A percentile compares a stretch with the other conserved stretches of the same genome.
Conservation (phyloP, 306 rosid species). For the Mimosa pudica region DNA sequence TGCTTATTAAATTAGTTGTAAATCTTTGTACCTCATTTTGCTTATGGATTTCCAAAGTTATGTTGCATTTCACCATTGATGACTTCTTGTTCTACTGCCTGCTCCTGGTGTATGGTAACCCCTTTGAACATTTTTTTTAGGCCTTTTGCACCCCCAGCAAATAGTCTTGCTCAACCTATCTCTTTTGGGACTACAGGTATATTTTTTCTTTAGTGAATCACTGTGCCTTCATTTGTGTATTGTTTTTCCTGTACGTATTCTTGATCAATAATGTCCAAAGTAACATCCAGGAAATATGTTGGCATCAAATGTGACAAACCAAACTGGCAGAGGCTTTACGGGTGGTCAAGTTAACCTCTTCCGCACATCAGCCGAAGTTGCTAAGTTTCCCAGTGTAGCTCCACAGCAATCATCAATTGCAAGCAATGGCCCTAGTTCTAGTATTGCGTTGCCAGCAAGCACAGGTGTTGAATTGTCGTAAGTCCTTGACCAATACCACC, state of each 20-base stretch:
- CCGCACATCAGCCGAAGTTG: conserved; percentile 39
- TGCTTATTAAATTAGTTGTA: neutral
- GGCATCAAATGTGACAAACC: conserved; percentile 43
- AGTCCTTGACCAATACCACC: conserved; percentile 38
- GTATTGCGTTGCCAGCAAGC: conserved; percentile 39
- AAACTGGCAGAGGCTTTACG: conserved; percentile 35
- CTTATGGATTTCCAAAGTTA: neutral
- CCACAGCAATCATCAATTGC: conserved; percentile 34
- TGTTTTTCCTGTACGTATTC: conserved; percentile 5
- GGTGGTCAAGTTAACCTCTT: conserved; percentile 43
- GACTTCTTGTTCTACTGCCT: conserved; percentile 28
- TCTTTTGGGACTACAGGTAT: conserved; percentile 37
- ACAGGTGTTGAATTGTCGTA: conserved; percentile 52
- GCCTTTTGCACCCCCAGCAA: conserved; percentile 50
- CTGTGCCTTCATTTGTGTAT: conserved; percentile 13
- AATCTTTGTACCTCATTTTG: neutral
- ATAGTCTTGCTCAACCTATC: conserved; percentile 43
- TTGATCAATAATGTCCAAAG: conserved; percentile 43
- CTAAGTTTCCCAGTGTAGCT: conserved; percentile 42
- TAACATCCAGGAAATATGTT: conserved; percentile 41
- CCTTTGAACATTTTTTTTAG: conserved; percentile 45
- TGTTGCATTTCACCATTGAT: neutral
- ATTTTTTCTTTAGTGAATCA: conserved; percentile 3
- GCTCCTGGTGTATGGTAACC: conserved; percentile 28
- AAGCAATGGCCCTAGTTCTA: conserved; percentile 36